Conservation (phyloP, 176 grass and related monocot genomes). For the maize (Zea mays) region DNA sequence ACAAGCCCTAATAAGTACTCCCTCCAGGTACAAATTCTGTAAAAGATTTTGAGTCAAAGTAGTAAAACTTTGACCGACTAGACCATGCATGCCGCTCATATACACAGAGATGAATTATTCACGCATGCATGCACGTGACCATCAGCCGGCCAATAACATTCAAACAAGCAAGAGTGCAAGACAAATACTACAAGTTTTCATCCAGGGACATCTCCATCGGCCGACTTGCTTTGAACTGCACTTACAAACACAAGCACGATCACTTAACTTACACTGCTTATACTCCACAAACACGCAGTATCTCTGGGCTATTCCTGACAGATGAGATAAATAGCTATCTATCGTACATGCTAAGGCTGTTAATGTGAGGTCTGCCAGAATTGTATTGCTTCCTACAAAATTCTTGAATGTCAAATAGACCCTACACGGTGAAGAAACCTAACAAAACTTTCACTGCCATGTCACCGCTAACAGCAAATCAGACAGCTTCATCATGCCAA, state of each 20-base stretch:
- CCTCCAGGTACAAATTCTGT: too few relatives aligned
- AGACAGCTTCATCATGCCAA: background rate
- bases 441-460: slow-evolving; percentile 35
- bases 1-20: too few relatives aligned
- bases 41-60: too few relatives aligned
- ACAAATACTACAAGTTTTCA: background rate
- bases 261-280: background rate
- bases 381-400: background rate
- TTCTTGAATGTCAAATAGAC: background rate
- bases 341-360: slow-evolving; percentile 1
- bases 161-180: background rate
- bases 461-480: background rate
- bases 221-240: background rate
- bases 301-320: background rate
- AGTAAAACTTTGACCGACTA: too few relatives aligned
- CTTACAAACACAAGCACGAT: background rate
- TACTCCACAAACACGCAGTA: background rate
- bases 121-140: background rate
- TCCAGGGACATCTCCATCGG: background rate
- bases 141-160: slow-evolving; percentile 5
- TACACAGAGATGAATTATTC: too few relatives aligned
- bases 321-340: background rate
- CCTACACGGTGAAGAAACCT: background rate
- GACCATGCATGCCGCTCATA: too few relatives aligned
- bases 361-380: background rate